A percentile compares a stretch with the other conserved stretches of the same genome.
Evolutionary conservation across 2,329 filamentous ascomycete genomes (phyloP).

Genomic region (Diaporthe aspalathi): DNA sequence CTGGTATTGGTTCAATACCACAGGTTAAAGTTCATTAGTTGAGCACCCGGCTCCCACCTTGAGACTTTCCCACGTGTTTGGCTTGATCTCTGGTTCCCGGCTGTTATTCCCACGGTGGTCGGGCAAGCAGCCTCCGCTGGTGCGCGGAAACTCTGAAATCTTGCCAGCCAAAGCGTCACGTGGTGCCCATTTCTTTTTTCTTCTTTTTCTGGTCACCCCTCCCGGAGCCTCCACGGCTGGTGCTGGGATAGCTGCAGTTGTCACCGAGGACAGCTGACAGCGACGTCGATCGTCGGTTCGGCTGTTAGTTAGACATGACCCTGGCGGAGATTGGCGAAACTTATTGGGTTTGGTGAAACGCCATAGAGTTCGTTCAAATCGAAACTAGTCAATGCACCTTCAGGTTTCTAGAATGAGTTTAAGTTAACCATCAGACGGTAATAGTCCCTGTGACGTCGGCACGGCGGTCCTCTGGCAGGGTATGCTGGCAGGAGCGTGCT

Average conservation of each 20-base stretch:
- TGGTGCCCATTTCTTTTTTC: neutral
- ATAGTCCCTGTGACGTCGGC: conserved; percentile 8
- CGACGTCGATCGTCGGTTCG: neutral
- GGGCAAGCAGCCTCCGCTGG: neutral
- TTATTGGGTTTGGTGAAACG: conserved; percentile 21
- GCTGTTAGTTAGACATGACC: neutral
- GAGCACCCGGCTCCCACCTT: neutral
- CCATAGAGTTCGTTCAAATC: conserved; percentile 29
- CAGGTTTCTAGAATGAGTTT: conserved; percentile 29
- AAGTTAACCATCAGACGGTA: conserved; percentile 19
- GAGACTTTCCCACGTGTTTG: neutral
- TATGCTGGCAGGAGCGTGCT: too few relatives aligned
- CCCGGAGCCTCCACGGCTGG: too few relatives aligned
- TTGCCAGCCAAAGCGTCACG: neutral
- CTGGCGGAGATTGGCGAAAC: conserved; percentile 12
- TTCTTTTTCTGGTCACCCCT: neutral
- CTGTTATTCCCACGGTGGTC: neutral
- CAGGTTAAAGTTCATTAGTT: conserved; percentile 7
- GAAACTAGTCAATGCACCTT: conserved; percentile 23
- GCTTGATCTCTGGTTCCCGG: neutral
- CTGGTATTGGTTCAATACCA: neutral
- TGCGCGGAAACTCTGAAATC: too few relatives aligned
- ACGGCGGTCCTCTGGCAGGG: neutral
- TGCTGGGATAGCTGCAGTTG: neutral
- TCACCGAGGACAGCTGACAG: neutral